Percentiles rank a stretch among this genome's conserved stretches.
Evolutionary conservation across 108 stramenopile genomes (phyloP).

Genomic region (Mediolabrus comicus): DNA sequence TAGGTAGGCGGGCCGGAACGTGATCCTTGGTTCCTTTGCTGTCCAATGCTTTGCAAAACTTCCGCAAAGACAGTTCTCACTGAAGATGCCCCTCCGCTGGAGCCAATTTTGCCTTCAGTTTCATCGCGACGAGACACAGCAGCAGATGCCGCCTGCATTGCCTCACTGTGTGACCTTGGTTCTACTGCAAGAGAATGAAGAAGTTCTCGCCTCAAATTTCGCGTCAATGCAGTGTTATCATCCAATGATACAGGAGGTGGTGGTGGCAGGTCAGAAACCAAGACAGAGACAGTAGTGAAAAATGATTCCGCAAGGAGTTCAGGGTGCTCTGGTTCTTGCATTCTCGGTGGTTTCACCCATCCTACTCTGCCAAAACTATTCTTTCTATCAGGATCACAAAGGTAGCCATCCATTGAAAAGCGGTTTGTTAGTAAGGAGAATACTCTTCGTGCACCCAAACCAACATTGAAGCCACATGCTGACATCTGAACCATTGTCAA

Average conservation of each 20-base stretch:
- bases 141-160: conserved; percentile 72
- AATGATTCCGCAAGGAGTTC: conserved; percentile 79
- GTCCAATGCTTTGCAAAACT: conserved; percentile 70
- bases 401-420: conserved; percentile 82
- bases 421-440: conserved; percentile 73
- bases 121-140: conserved; percentile 77
- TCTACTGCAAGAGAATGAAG: conserved; percentile 89
- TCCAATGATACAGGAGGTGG: conserved; percentile 69
- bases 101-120: conserved; percentile 57
- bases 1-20: conserved; percentile 76
- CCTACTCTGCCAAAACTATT: conserved; percentile 35
- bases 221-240: conserved; percentile 59
- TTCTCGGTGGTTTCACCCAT: conserved; percentile 83
- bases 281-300: conserved; percentile 76
- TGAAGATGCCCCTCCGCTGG: conserved; percentile 53
- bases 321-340: conserved; percentile 84
- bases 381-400: conserved; percentile 83
- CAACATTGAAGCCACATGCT: conserved; percentile 78
- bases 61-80: conserved; percentile 73
- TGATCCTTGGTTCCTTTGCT: conserved; percentile 66
- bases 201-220: conserved; percentile 81
- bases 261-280: conserved; percentile 84
- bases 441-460: conserved; percentile 78
- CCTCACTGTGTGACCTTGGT: conserved; percentile 88
- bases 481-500: conserved; percentile 84